Evolutionary conservation across 352 stramenopile genomes (phyloP).

Genomic region (Pythium plurisporium): DNA sequence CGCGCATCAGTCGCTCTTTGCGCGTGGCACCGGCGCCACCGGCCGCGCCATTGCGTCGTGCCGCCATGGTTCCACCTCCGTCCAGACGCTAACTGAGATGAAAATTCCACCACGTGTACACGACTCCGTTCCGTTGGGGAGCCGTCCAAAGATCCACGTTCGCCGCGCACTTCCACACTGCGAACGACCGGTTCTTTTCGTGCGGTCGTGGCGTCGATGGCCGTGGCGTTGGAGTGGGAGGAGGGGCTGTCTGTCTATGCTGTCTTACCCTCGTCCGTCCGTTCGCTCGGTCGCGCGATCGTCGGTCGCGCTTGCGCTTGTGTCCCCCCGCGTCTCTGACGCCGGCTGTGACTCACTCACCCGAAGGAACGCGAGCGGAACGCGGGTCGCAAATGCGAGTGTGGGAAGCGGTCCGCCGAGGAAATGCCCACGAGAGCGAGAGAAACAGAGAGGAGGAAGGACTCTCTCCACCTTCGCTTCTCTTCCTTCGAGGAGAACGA

Average conservation of each 20-base stretch:
- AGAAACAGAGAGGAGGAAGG: not conserved
- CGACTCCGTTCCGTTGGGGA: too few species aligned
- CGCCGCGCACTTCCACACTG: too few species aligned
- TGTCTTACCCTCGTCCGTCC: slow-evolving; percentile 10
- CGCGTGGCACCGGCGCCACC: slow-evolving; percentile 38
- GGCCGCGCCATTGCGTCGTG: slow-evolving; percentile 26
- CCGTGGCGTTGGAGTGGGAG: not conserved
- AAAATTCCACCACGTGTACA: too few species aligned
- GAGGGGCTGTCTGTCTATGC: not conserved
- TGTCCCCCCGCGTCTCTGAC: slow-evolving; percentile 29
- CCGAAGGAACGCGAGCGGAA: slow-evolving; percentile 3
- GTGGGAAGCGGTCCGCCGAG: not conserved
- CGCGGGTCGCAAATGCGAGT: not conserved
- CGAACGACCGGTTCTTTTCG: slow-evolving; percentile 1
- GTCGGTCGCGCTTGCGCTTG: slow-evolving; percentile 21
- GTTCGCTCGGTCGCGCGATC: slow-evolving; percentile 9
- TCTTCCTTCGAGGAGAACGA: too few species aligned
- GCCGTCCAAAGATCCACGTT: too few species aligned
- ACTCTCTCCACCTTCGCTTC: too few species aligned
- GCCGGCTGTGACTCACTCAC: slow-evolving; percentile 12
- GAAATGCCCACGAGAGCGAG: not conserved
- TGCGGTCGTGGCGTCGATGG: not conserved
- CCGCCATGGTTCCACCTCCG: slow-evolving; percentile 1
- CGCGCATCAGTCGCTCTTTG: slow-evolving; percentile 81
- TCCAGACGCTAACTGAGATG: too few species aligned